These are phyloP conservation scores for Viola odorata DNA, from an alignment of 345 rosid genomes.

Conservation along the genomic window DNA sequence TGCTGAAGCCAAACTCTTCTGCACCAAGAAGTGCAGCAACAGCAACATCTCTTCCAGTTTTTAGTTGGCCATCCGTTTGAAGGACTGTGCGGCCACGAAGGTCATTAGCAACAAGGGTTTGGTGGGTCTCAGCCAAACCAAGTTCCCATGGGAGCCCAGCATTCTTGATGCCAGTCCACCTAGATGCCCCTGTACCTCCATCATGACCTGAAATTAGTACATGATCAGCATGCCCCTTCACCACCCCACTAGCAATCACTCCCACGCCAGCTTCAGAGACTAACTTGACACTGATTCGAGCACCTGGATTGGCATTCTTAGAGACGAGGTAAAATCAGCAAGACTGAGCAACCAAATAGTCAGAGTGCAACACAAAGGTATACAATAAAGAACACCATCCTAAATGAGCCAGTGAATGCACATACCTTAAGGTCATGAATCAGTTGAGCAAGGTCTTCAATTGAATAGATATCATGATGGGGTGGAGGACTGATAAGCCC, in stretches of 20 bases:
- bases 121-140: conserved; percentile 99
- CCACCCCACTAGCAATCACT: conserved; percentile 98
- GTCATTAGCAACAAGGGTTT: conserved; percentile 96
- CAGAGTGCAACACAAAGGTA: not conserved
- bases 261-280: conserved; percentile 99
- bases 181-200: conserved; percentile 99
- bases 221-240: conserved; percentile 99
- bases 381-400: not conserved
- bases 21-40: conserved; percentile 98
- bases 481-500: conserved; percentile 99
- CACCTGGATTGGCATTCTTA: conserved; percentile 90
- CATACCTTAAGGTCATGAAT: conserved; percentile 97
- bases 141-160: conserved; percentile 99
- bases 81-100: conserved; percentile 98
- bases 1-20: conserved; percentile 99
- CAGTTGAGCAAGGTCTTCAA: conserved; percentile 97
- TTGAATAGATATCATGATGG: conserved; percentile 97
- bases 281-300: conserved; percentile 89
- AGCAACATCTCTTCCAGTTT: conserved; percentile 98
- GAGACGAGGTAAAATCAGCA: conserved; percentile 13
- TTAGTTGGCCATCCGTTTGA: conserved; percentile 98
- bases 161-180: conserved; percentile 98
- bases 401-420: not conserved
- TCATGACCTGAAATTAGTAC: conserved; percentile 97
- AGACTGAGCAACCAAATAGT: not conserved